phyloP scores from a whole-genome alignment of 2,329 filamentous ascomycete species.

The Neopestalotiopsis clavispora region DNA sequence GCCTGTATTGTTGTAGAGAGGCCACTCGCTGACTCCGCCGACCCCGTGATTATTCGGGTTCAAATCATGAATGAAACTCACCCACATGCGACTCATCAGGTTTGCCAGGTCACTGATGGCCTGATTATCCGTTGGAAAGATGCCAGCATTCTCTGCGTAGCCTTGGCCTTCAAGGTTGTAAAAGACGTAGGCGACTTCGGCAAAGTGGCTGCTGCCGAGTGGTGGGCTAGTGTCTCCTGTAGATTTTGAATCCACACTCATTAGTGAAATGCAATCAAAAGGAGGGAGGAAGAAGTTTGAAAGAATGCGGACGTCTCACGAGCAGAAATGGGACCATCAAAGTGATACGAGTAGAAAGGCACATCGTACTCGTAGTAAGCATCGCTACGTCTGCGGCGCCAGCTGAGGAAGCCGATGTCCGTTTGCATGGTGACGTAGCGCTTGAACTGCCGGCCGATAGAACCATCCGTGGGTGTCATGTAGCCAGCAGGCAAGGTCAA shows the following conservation, averaged over 20 bases:
- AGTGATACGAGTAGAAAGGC: neutral
- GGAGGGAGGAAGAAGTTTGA: too few species aligned
- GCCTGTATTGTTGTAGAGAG: neutral
- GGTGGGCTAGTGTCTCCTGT: neutral
- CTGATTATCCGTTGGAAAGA: neutral
- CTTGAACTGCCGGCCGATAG: neutral
- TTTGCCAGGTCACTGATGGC: neutral
- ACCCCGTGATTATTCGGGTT: neutral
- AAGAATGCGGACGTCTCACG: accelerated
- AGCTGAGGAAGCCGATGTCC: neutral
- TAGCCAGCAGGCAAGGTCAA: neutral
- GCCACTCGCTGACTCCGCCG: neutral
- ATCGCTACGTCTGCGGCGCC: neutral
- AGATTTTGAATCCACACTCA: neutral
- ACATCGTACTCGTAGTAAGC: neutral
- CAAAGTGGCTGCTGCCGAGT: neutral
- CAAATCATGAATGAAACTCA: neutral
- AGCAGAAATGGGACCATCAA: neutral
- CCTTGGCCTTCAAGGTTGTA: neutral
- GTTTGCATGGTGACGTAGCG: neutral
- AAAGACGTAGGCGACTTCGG: neutral
- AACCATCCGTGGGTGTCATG: neutral
- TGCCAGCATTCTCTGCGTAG: neutral
- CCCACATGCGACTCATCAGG: neutral
- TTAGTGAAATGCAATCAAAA: accelerated